Base-by-base conservation (phyloP, 192 early-diverging fungal genomes). In the Radiomyces spectabilis region DNA sequence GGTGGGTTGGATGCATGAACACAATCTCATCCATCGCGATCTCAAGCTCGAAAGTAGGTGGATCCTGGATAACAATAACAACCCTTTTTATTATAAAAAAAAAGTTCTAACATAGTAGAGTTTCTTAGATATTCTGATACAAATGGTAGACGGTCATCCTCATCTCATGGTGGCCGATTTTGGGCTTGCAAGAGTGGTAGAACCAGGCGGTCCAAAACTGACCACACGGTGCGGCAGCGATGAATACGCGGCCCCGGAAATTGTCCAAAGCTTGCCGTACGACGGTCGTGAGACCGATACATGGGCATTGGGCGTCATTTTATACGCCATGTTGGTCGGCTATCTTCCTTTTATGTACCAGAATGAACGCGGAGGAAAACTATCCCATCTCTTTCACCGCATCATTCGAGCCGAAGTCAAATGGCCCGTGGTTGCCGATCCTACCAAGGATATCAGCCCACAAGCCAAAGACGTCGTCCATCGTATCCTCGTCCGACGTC, bases 231-330 rank as follows among this genome's bases (percentile, higher is more conserved):
- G 86, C 66, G 87, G 87, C 6, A 78, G 75, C 22, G 85, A 85
- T 47, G 86, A 89, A 54, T 89, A 89, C 69, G 81, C 84, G 0
- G 81, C 87, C 0, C 87, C 87, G 0, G 87, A 89, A 51, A 70
- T 89, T 40, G 71, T 89, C 34, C 63, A 73, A 10, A 68, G 68
- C 4, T 65, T 73, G 22, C 71, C 71, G 0, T 88, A 89, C 42
- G 87, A 89, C 55, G 85, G 83, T 7, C 64, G 80, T 12, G 50
- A 75, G 37, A 82, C 82, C 1, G 92, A 94, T 63, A 68, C 89
- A 19, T 94, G 92, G 92, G 73, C 87, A 4, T 54, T 91, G 1
- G 92, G 89, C 21, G 80, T 85, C 15, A 76, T 93, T 4, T 69
- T 93, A 15, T 93, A 85, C 58, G 79, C 85, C 18, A 58, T 93